These are phyloP conservation scores for Phytophthora ramorum DNA, from an alignment of 352 stramenopile genomes.

Conservation along the genomic window DNA sequence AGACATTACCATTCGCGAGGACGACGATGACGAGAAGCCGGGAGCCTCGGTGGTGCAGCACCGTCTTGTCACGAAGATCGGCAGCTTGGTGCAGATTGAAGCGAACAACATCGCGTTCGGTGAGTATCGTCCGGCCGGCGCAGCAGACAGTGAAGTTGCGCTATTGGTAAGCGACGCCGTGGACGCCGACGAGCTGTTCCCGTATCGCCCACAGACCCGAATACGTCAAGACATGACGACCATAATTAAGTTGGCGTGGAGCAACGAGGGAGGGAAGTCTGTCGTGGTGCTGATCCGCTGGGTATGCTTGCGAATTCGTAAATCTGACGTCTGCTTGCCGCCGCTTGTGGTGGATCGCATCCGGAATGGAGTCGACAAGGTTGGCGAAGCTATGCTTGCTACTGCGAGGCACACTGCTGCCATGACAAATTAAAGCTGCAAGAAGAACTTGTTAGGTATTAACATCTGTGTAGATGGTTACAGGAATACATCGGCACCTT, in stretches of 20 bases:
- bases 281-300: background rate
- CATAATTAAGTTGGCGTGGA: background rate
- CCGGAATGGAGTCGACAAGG: too few species aligned
- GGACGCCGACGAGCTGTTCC: conserved; percentile 4
- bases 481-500: too few species aligned
- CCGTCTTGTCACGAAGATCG: background rate
- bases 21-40: background rate
- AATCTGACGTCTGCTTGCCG: too few species aligned
- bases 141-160: background rate
- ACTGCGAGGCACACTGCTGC: too few species aligned
- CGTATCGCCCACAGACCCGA: background rate
- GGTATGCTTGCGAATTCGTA: background rate
- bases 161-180: conserved; percentile 3
- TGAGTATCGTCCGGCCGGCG: background rate
- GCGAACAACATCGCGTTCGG: conserved; percentile 3
- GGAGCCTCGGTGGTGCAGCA: background rate
- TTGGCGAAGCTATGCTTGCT: too few species aligned
- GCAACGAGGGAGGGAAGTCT: background rate
- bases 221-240: background rate
- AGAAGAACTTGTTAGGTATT: too few species aligned
- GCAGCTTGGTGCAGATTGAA: conserved; percentile 6
- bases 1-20: conserved; percentile 34
- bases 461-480: too few species aligned
- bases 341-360: too few species aligned
- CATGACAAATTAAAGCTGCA: too few species aligned